Evolutionary conservation across 73 alveolate genomes (phyloP).

Genomic region (Uronychia setigera): DNA sequence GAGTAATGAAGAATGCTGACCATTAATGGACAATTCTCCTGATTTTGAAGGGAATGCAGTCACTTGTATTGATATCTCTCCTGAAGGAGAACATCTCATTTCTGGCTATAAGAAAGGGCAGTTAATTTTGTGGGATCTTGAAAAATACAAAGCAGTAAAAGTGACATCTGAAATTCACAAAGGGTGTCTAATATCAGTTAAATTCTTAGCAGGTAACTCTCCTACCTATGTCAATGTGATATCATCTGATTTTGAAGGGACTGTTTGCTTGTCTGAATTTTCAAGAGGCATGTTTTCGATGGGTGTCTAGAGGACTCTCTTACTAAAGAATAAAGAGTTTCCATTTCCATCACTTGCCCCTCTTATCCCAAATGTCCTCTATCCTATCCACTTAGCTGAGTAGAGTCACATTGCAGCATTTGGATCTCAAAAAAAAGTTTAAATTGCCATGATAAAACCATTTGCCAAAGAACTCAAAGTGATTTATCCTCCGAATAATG

Average conservation of each 20-base stretch:
- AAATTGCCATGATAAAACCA: not conserved
- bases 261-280: slow-evolving; percentile 8
- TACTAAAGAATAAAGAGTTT: not conserved
- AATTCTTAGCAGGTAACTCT: slow-evolving; percentile 10
- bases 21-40: slow-evolving; percentile 25
- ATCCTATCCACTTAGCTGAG: not conserved
- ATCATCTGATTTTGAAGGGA: slow-evolving; percentile 3
- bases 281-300: slow-evolving; percentile 1
- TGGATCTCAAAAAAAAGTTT: slow-evolving; percentile 4
- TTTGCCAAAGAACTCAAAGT: not conserved
- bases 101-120: slow-evolving; percentile 61
- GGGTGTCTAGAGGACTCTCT: not conserved
- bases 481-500: not conserved
- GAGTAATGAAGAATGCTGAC: slow-evolving; percentile 44
- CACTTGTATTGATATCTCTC: slow-evolving; percentile 45
- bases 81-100: slow-evolving; percentile 48
- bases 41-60: slow-evolving; percentile 38
- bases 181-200: slow-evolving; percentile 35
- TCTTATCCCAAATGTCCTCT: not conserved
- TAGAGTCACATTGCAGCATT: not conserved
- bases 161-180: slow-evolving; percentile 34
- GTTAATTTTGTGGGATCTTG: slow-evolving; percentile 55
- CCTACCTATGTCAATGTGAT: not conserved
- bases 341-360: slow-evolving; percentile 5
- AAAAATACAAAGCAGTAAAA: slow-evolving; percentile 40